Conservation (phyloP, 306 rosid species). For the barrel medic (Medicago truncatula) region DNA sequence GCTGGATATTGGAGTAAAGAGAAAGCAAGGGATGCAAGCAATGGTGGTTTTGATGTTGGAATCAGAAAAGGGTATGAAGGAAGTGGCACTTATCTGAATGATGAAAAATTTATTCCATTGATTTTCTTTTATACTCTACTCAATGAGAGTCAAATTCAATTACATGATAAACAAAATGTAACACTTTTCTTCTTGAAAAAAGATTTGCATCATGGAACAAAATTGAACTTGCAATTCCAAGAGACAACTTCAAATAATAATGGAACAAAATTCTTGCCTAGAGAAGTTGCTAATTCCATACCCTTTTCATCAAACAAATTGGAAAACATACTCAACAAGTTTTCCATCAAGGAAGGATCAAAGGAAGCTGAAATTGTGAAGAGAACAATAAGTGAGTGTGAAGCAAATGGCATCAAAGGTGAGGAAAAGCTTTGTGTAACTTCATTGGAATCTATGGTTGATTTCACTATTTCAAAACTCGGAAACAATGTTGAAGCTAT, state of each 20-base stretch:
- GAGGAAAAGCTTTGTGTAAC: slow-evolving; percentile 82
- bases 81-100: too few species aligned
- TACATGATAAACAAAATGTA: slow-evolving; percentile 58
- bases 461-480: slow-evolving; percentile 66
- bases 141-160: slow-evolving; percentile 37
- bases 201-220: slow-evolving; percentile 55
- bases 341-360: slow-evolving; percentile 56
- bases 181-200: slow-evolving; percentile 81
- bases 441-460: slow-evolving; percentile 86
- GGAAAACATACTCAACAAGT: slow-evolving; percentile 43
- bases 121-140: not conserved
- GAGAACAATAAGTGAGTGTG: slow-evolving; percentile 62
- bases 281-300: slow-evolving; percentile 50
- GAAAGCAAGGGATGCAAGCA: not conserved
- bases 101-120: not conserved
- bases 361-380: slow-evolving; percentile 47
- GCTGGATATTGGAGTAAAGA: too few species aligned
- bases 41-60: not conserved
- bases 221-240: slow-evolving; percentile 62
- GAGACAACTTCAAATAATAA: too few species aligned
- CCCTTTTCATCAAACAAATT: slow-evolving; percentile 74
- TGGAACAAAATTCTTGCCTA: slow-evolving; percentile 58
- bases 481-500: slow-evolving; percentile 58
- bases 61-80: too few species aligned
- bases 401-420: slow-evolving; percentile 49